Conservation (phyloP, 2,329 filamentous ascomycete genomes). For the Sporothrix protearum region DNA sequence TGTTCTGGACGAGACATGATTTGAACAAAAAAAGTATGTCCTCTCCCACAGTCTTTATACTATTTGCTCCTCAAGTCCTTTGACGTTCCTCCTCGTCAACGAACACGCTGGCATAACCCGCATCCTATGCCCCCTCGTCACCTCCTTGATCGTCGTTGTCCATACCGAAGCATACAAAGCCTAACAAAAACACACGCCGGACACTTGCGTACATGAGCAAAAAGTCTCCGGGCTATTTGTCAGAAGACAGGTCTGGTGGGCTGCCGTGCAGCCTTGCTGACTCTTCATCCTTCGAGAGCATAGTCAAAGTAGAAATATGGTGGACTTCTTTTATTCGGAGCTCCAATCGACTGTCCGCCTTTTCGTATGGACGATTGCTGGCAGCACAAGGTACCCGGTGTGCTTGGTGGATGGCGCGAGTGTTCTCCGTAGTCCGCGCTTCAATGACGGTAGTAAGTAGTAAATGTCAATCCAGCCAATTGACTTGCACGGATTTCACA, state of each 20-base stretch:
- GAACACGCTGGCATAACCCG: not conserved
- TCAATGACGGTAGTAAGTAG: not conserved
- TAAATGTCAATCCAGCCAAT: not conserved
- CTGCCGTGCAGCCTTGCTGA: not conserved
- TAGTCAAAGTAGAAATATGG: too few relatives aligned
- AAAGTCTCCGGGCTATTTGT: conserved; percentile 4
- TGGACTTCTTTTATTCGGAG: too few relatives aligned
- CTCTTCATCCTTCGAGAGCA: too few relatives aligned
- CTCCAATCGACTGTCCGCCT: not conserved
- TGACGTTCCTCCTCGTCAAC: not conserved
- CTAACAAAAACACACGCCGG: not conserved
- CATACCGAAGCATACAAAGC: not conserved
- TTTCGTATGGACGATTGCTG: not conserved
- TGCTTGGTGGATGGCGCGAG: not conserved
- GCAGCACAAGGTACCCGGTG: not conserved
- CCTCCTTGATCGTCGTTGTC: not conserved
- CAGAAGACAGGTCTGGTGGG: not conserved
- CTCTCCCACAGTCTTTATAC: not conserved
- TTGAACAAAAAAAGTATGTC: not conserved
- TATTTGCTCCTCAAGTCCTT: not conserved
- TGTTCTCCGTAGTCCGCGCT: not conserved
- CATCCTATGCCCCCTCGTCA: not conserved
- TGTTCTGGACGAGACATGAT: not conserved
- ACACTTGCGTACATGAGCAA: not conserved
- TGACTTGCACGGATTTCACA: not conserved